Conservation (phyloP, 2,329 filamentous ascomycete genomes). For the Colletotrichum lentis region DNA sequence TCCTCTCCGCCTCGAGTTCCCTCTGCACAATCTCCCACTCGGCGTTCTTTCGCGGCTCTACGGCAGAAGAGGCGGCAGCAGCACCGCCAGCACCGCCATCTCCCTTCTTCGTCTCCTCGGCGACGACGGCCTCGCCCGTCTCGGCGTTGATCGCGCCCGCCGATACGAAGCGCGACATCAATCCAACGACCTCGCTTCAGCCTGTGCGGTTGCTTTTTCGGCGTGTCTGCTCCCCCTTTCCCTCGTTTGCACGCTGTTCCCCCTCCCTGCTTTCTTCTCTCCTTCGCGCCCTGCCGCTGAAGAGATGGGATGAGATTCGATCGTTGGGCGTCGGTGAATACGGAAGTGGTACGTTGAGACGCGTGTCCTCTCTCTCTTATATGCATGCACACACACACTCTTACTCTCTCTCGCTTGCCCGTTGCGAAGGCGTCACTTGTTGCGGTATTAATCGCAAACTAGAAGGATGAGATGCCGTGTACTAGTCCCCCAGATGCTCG, state of each 20-base stretch:
- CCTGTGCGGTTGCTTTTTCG: constrained; percentile 46
- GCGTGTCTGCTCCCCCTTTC: background rate
- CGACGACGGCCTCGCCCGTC: constrained; percentile 39
- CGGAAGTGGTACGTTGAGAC: background rate
- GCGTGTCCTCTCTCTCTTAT: background rate
- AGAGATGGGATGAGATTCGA: background rate
- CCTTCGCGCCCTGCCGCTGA: background rate
- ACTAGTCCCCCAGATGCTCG: background rate
- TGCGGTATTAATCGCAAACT: background rate
- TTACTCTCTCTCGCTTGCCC: background rate
- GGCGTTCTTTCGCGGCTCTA: constrained; percentile 41
- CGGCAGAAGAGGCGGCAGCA: constrained; percentile 2
- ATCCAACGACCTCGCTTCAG: too few relatives aligned
- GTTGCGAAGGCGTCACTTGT: background rate
- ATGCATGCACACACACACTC: background rate
- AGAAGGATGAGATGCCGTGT: background rate
- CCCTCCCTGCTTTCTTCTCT: background rate
- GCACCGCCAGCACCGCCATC: background rate
- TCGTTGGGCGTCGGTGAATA: background rate
- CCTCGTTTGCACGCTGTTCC: background rate
- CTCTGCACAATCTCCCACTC: constrained; percentile 73
- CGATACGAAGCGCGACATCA: constrained; percentile 64
- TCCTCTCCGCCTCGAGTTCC: constrained; percentile 69
- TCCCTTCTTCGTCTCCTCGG: constrained; percentile 39
- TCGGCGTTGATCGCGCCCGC: constrained; percentile 59